Base-by-base conservation (phyloP, 108 stramenopile species). In the Skeletonema potamos region DNA sequence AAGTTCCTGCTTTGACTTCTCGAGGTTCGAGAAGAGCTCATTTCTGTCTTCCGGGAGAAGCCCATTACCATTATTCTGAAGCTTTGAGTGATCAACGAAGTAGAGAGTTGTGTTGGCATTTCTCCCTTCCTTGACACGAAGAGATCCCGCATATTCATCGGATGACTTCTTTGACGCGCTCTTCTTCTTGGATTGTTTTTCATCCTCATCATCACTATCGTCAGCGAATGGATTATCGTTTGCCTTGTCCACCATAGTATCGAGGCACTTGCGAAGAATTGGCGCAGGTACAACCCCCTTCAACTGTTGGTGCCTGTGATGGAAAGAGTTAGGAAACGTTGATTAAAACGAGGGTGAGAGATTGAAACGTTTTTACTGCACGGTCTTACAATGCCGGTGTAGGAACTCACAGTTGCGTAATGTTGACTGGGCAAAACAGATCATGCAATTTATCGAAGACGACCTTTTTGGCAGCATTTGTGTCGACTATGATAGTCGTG, bases 341-440 rank as follows among this genome's bases (percentile, higher is more conserved):
- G n/a, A n/a, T n/a, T n/a, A n/a, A n/a, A n/a, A n/a, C n/a, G n/a
- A n/a, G n/a, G n/a, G n/a, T n/a, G n/a, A 18, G 24, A 27, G 41
- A 27, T 46, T n/a, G 29, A 15, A 54, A 8, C 33, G 17, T 63
- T 27, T 34, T 44, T 4, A 22, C 20, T 22, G 7, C 20, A 48
- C 44, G 22, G 6, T 20, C 51, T 17, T 9, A 64, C 54, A 26
- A 12, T n/a, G 11, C 18, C 1, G 3, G 26, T 33, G 72, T 27
- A 62, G 88, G 87, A 70, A 83, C 82, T 80, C 82, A 85, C 44
- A 91, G 73, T 41, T 88, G 77, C 2, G 87, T 88, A 59, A 93
- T 90, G 58, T 93, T 91, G 86, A 91, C 88, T 9, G 92, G 92
- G 28, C 67, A 54, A 61, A 93, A 90, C n/a, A 64, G 69, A 67